Evolutionary conservation across 2,329 filamentous ascomycete genomes (phyloP).

Genomic region (Aspergillus viridinutans): DNA sequence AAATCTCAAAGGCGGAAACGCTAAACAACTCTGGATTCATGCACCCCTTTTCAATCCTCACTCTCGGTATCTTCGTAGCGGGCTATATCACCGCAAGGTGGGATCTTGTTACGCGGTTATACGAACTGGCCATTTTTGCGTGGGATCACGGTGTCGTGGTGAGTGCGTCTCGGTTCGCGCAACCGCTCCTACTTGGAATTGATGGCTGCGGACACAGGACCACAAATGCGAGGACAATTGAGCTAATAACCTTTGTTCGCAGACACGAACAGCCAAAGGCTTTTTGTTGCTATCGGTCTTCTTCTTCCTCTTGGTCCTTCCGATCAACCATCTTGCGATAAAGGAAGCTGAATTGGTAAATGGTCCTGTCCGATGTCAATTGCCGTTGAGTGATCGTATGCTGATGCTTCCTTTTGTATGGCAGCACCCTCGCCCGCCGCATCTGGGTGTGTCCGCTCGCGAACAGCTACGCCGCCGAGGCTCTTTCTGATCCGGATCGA

Average conservation of each 20-base stretch:
- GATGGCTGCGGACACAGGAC: not conserved
- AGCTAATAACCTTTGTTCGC: constrained; percentile 9
- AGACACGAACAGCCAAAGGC: constrained; percentile 82
- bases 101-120: constrained; percentile 94
- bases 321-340: constrained; percentile 75
- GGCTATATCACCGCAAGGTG: constrained; percentile 99
- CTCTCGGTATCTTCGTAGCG: constrained; percentile 96
- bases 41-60: constrained; percentile 96
- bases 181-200: constrained; percentile 4
- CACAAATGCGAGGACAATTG: constrained; percentile 1
- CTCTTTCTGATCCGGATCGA: constrained; percentile 66
- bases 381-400: not conserved
- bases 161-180: constrained; percentile 35
- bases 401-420: not conserved
- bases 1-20: constrained; percentile 17
- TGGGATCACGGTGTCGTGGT: constrained; percentile 99
- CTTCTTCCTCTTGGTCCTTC: constrained; percentile 80
- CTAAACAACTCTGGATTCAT: constrained; percentile 51
- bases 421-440: constrained; percentile 76
- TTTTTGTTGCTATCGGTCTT: constrained; percentile 77
- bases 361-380: constrained; percentile 12
- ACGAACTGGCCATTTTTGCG: constrained; percentile 95
- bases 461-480: constrained; percentile 92
- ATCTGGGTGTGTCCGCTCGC: constrained; percentile 82
- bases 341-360: constrained; percentile 76